phyloP scores from a whole-genome alignment of 331 rosid species.

The Arachis monticola region DNA sequence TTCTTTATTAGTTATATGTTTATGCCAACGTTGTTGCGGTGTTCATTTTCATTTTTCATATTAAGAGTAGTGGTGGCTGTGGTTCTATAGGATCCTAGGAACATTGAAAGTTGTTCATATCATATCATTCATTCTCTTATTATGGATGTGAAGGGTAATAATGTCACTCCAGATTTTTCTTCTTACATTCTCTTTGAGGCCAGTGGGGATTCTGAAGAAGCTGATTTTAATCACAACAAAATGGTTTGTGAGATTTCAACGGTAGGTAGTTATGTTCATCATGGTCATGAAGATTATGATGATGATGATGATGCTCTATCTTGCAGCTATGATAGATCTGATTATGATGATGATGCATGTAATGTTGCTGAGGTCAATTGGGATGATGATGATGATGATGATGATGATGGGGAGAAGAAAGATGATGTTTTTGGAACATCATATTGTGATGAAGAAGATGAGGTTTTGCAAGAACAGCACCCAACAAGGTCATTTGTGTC shows the following conservation, averaged over 20 bases:
- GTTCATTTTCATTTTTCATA: no score
- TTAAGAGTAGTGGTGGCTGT: no score
- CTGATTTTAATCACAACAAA: slow-evolving; percentile 18
- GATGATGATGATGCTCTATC: slow-evolving; percentile 48
- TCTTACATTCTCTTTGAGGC: slow-evolving; percentile 66
- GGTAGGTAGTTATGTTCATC: background rate
- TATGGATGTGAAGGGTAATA: slow-evolving; percentile 33
- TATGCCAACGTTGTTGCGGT: background rate
- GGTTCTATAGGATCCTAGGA: no score
- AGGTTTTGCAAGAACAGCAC: slow-evolving; percentile 34
- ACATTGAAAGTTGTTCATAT: no score
- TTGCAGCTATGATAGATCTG: slow-evolving; percentile 47
- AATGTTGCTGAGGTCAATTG: slow-evolving; percentile 11
- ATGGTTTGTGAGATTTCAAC: slow-evolving; percentile 4
- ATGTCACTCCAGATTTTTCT: slow-evolving; percentile 43
- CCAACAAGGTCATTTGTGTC: slow-evolving; percentile 15
- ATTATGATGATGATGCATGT: background rate
- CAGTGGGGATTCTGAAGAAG: slow-evolving; percentile 75
- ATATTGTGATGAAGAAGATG: slow-evolving; percentile 44
- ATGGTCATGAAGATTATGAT: background rate
- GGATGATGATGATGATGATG: slow-evolving; percentile 1
- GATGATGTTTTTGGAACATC: slow-evolving; percentile 33
- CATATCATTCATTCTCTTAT: no score
- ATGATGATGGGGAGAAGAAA: background rate
- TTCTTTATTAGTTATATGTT: background rate